Conservation (phyloP, 805 yeast genomes). For the Kodamaea hsintzibuensis region DNA sequence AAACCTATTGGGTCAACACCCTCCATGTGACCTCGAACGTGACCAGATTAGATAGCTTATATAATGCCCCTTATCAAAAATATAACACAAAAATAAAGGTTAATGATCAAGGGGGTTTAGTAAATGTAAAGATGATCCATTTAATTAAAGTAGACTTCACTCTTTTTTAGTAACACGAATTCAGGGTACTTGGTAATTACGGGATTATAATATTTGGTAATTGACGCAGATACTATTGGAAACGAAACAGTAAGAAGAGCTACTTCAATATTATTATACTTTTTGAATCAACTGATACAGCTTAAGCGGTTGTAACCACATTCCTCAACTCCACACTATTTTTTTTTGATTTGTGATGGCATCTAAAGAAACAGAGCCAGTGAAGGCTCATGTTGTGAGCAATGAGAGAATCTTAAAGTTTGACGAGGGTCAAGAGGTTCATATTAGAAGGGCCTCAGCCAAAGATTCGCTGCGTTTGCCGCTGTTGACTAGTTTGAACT, state of each 20-base stretch:
- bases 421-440: conserved; percentile 16
- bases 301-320: neutral
- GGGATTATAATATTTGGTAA: neutral
- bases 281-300: neutral
- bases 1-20: neutral
- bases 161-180: neutral
- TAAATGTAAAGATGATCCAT: neutral
- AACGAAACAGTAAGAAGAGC: neutral
- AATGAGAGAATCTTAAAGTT: conserved; percentile 14
- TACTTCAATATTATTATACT: neutral
- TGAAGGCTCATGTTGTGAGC: neutral
- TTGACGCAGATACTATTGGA: neutral
- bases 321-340: neutral
- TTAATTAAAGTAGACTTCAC: neutral
- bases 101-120: neutral
- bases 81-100: neutral
- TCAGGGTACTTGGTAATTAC: neutral
- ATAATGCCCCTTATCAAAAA: neutral
- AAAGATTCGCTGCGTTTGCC: conserved; percentile 28
- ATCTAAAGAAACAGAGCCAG: neutral
- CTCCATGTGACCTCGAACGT: neutral
- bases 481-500: conserved; percentile 29
- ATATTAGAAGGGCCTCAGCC: conserved; percentile 32
- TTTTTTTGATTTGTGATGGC: neutral
- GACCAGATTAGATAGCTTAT: neutral